phyloP scores from a whole-genome alignment of 768 basidiomycete species.

The Kwoniella sp. region DNA sequence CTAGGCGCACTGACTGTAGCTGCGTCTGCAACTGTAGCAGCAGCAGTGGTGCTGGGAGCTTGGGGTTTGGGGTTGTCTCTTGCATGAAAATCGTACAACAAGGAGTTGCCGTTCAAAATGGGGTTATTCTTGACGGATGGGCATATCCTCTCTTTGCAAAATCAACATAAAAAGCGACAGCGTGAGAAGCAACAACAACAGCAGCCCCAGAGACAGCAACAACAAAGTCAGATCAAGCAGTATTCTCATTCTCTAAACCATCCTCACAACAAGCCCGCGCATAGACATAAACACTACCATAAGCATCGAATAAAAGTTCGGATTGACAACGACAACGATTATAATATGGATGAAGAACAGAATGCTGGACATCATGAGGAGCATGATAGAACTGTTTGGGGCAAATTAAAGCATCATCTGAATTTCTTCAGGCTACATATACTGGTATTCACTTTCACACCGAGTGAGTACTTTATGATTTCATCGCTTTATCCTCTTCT shows the following conservation, averaged over 20 bases:
- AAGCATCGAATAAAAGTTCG: not conserved
- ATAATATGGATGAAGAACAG: not conserved
- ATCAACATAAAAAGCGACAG: not conserved
- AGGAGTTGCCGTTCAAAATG: not conserved
- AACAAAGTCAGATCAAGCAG: no score
- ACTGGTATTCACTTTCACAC: conserved; percentile 25
- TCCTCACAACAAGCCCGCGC: not conserved
- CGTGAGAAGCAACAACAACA: no score
- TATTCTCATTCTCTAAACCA: no score
- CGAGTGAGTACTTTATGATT: conserved; percentile 1
- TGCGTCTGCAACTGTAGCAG: no score
- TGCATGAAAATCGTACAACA: no score
- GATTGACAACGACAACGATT: not conserved
- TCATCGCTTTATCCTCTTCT: not conserved
- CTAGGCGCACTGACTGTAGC: no score
- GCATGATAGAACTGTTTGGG: not conserved
- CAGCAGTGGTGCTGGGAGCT: no score
- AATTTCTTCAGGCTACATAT: conserved; percentile 36
- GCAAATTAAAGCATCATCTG: conserved; percentile 8
- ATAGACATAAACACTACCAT: not conserved
- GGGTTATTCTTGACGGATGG: not conserved
- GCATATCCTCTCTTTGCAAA: not conserved
- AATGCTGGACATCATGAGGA: not conserved
- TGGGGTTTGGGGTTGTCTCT: no score
- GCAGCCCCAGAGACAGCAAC: no score